Evolutionary conservation across 768 basidiomycete genomes (phyloP).

Genomic region (Sutorius australiensis): DNA sequence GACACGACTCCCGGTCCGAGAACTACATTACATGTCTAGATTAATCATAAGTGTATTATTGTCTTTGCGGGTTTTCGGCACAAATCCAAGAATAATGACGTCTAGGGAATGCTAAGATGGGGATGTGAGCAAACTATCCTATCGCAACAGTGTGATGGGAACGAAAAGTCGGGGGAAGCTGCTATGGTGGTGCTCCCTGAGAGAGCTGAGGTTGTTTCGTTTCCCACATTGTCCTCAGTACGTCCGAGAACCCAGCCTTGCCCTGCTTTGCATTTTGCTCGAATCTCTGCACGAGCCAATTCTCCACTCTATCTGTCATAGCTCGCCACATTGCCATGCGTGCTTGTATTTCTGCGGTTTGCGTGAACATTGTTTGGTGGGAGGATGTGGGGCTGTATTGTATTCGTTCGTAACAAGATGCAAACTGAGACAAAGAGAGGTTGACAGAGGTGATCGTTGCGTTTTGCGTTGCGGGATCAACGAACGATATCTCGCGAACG

Average conservation of each 20-base stretch:
- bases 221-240: slow-evolving; percentile 76
- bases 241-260: slow-evolving; percentile 86
- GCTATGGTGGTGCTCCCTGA: slow-evolving; percentile 29
- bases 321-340: slow-evolving; percentile 77
- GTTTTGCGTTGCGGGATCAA: slow-evolving; percentile 77
- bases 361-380: slow-evolving; percentile 67
- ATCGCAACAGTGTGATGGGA: slow-evolving; percentile 6
- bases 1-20: slow-evolving; percentile 4
- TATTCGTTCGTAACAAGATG: slow-evolving; percentile 88
- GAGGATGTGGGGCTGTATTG: slow-evolving; percentile 71
- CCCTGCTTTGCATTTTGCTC: slow-evolving; percentile 90
- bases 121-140: slow-evolving; percentile 3
- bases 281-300: slow-evolving; percentile 83
- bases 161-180: slow-evolving; percentile 1
- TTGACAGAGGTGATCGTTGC: slow-evolving; percentile 90
- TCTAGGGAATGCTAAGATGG: slow-evolving; percentile 22
- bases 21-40: slow-evolving; percentile 21
- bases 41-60: slow-evolving; percentile 28
- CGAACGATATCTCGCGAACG: slow-evolving; percentile 90
- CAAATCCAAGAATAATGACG: slow-evolving; percentile 20
- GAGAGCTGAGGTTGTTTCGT: slow-evolving; percentile 50
- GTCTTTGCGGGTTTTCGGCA: slow-evolving; percentile 23
- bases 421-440: slow-evolving; percentile 91
- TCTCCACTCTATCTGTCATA: slow-evolving; percentile 79
- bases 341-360: slow-evolving; percentile 90